Percentiles rank a stretch among this genome's conserved stretches.
Evolutionary conservation across 2,329 filamentous ascomycete species (phyloP).

Genomic region (Penicillium sumatraense): DNA sequence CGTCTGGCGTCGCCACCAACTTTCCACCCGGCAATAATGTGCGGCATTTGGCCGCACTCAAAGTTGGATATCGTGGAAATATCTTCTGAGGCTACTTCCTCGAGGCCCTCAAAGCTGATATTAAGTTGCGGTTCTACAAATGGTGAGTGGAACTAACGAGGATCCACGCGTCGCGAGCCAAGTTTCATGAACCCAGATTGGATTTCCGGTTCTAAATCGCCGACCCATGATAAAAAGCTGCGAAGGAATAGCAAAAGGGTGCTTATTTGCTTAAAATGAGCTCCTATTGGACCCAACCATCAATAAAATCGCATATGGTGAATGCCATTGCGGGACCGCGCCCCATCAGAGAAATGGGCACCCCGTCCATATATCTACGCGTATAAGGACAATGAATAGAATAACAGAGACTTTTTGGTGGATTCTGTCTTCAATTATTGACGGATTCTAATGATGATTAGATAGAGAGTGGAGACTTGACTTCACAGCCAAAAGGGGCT

Average conservation of each 20-base stretch:
- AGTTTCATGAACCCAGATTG: neutral
- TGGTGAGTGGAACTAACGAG: neutral
- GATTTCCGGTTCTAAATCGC: neutral
- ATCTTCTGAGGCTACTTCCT: no score
- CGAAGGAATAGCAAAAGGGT: no score
- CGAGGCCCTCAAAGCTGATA: no score
- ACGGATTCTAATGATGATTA: neutral
- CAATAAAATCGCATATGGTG: neutral
- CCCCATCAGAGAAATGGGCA: neutral
- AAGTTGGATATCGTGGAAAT: no score
- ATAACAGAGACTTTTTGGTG: neutral
- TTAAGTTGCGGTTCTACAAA: no score
- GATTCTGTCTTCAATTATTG: neutral
- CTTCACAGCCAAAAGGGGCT: neutral
- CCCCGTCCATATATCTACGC: no score
- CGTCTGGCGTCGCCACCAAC: constrained; percentile 13
- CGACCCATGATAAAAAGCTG: neutral
- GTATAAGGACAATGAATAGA: neutral
- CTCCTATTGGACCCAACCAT: neutral
- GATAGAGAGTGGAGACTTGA: neutral
- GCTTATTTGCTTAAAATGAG: neutral
- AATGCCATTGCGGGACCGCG: neutral
- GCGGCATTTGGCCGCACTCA: constrained; percentile 10
- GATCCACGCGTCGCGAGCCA: neutral
- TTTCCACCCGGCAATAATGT: neutral